Evolutionary conservation across 2,329 filamentous ascomycete species (phyloP).

Genomic region (Pleomassaria siparia): DNA sequence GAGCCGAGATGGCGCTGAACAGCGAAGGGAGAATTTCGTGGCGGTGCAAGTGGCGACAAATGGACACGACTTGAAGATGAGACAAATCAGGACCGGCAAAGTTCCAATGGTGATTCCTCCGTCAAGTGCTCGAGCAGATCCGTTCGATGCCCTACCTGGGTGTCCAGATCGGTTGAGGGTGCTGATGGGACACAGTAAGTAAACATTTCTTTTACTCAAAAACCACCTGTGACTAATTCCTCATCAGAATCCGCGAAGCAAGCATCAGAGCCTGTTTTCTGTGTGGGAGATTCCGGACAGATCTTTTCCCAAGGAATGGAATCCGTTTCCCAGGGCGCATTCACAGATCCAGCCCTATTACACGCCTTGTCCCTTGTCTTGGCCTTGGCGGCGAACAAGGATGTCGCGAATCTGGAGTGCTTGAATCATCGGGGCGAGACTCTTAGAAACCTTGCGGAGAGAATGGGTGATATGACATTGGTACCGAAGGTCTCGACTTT

Average conservation of each 20-base stretch:
- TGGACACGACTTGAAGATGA: not conserved
- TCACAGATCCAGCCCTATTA: conserved; percentile 19
- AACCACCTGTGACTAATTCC: not conserved
- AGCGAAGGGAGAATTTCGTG: conserved; percentile 13
- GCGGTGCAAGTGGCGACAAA: conserved; percentile 4
- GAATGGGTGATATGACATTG: conserved; percentile 7
- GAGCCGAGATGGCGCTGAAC: conserved; percentile 7
- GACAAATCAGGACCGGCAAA: not conserved
- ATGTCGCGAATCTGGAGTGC: conserved; percentile 16
- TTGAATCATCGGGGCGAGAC: conserved; percentile 16
- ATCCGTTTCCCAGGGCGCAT: conserved; percentile 16
- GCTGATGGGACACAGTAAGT: conserved; percentile 16
- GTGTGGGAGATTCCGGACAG: conserved; percentile 13
- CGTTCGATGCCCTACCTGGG: conserved; percentile 15
- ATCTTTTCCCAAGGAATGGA: conserved; percentile 19
- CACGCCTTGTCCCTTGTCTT: conserved; percentile 20
- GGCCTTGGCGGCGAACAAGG: conserved; percentile 14
- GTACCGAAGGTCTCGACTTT: conserved; percentile 16
- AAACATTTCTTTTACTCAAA: not conserved
- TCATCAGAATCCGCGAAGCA: conserved; percentile 13
- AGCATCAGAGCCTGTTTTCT: conserved; percentile 15
- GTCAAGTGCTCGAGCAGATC: conserved; percentile 6
- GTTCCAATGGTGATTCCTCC: not conserved
- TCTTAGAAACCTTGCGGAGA: conserved; percentile 9
- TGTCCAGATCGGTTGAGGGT: conserved; percentile 13